Base-by-base conservation (phyloP, 768 basidiomycete species). In the Hericium coralloides region DNA sequence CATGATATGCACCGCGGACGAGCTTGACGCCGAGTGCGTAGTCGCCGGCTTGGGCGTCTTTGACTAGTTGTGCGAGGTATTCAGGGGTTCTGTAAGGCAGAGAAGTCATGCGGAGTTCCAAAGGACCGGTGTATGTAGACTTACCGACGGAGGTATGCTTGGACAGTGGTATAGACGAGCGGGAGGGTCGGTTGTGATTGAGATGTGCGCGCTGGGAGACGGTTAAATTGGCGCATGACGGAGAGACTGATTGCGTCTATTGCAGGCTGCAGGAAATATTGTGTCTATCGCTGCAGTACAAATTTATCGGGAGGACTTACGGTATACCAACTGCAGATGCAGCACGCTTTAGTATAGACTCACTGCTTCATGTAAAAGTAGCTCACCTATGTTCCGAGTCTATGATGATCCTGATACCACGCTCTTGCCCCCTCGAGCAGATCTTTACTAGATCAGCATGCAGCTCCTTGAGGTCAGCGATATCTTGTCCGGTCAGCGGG, bases 1-100 rank as follows among this genome's bases (percentile, higher is more conserved):
- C 76, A 65, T 94, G 91, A 69, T 98, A 98, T 2, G 94, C 94
- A 0, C 94, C 94, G 22, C 94, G 83, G 31, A 97, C 94, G 50
- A 98, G 85, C 70, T 97, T 98, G 55, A 92, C 83, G 10, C 94
- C 94, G 0, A 95, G 77, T 0, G 87, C 76, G 66, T 90, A 95
- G 38, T 80, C 76, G 60, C 84, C 74, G 52, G 67, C 68, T 59
- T 79, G 74, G 3, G 94, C 88, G 52, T 89, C 85, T 14, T 70
- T 70, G 48, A 95, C 72, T 38, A 83, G 79, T 18, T 81, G 81
- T 0, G 70, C 71, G 4, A 97, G 78, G 61, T 92, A 84, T n/a
- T 71, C 67, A 4, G 85, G 86, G 0, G 83, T 87, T 53, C 91
- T 89, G 58, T 12, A 15, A 25, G 37, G 55, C n/a, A 15, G 22